Conservation (phyloP, 805 yeast genomes). For the Barnettozyma populi region DNA sequence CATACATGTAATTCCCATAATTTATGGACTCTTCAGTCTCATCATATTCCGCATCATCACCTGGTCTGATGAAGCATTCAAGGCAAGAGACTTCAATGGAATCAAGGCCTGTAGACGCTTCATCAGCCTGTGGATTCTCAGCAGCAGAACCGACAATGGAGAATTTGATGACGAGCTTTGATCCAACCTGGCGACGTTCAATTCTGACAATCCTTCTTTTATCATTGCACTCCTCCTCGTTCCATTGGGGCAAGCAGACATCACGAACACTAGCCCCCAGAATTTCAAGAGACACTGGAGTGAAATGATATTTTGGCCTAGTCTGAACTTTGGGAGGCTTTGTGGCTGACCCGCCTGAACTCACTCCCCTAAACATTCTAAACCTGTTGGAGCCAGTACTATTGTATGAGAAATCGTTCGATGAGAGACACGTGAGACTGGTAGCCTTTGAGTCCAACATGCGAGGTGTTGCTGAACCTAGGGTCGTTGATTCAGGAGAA, state of each 20-base stretch:
- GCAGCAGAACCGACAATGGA: constrained; percentile 47
- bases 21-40: constrained; percentile 17
- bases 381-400: constrained; percentile 19
- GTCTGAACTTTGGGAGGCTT: constrained; percentile 44
- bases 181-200: constrained; percentile 47
- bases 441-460: neutral
- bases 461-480: neutral
- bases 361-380: constrained; percentile 49
- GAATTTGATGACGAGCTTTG: constrained; percentile 43
- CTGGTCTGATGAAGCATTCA: constrained; percentile 33
- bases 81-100: constrained; percentile 58
- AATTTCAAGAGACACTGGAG: constrained; percentile 45
- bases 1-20: constrained; percentile 24
- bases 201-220: constrained; percentile 53
- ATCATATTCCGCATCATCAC: constrained; percentile 29
- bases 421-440: neutral
- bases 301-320: neutral
- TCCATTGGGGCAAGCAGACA: constrained; percentile 50
- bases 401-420: too few species aligned
- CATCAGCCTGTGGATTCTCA: constrained; percentile 39
- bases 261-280: constrained; percentile 41
- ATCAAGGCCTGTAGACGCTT: constrained; percentile 37
- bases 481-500: neutral
- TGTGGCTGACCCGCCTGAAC: constrained; percentile 53
- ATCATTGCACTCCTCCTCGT: constrained; percentile 38